These are phyloP conservation scores for Elaeis oleifera DNA, from an alignment of 202 grass and related monocot species.

Conservation along the genomic window DNA sequence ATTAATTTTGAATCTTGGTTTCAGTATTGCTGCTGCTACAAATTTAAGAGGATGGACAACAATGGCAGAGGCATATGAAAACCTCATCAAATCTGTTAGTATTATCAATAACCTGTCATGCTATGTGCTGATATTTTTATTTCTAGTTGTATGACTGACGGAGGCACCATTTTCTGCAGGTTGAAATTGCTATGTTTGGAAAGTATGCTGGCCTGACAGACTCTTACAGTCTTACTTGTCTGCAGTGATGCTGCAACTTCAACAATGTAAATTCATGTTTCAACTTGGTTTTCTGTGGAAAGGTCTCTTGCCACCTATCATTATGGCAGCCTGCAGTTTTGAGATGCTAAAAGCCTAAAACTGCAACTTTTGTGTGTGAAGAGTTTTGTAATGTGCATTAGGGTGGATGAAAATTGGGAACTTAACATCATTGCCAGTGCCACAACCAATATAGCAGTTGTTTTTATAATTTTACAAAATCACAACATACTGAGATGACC, in stretches of 20 bases:
- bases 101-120: conserved; percentile 23
- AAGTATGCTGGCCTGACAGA: conserved; percentile 89
- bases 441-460: too few species aligned
- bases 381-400: too few species aligned
- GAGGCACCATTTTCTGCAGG: conserved; percentile 38
- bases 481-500: too few species aligned
- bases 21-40: conserved; percentile 50
- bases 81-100: conserved; percentile 67
- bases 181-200: conserved; percentile 97
- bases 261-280: too few species aligned
- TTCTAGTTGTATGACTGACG: conserved; percentile 7
- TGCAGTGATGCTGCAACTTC: conserved; percentile 53
- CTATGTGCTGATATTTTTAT: conserved; percentile 5
- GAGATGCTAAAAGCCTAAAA: too few species aligned
- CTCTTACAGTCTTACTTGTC: conserved; percentile 54
- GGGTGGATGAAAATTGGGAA: too few species aligned
- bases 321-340: neutral
- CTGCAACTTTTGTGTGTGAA: too few species aligned
- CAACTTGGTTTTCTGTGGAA: neutral
- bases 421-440: too few species aligned
- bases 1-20: conserved; percentile 21
- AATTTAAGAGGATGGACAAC: conserved; percentile 70
- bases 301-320: neutral
- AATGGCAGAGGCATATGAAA: conserved; percentile 80
- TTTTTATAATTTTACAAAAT: too few species aligned